Evolutionary conservation across 2,329 filamentous ascomycete species (phyloP), one percentile per base, ranked within the genome.

Genomic region (Hymenoscyphus infarciens): DNA sequence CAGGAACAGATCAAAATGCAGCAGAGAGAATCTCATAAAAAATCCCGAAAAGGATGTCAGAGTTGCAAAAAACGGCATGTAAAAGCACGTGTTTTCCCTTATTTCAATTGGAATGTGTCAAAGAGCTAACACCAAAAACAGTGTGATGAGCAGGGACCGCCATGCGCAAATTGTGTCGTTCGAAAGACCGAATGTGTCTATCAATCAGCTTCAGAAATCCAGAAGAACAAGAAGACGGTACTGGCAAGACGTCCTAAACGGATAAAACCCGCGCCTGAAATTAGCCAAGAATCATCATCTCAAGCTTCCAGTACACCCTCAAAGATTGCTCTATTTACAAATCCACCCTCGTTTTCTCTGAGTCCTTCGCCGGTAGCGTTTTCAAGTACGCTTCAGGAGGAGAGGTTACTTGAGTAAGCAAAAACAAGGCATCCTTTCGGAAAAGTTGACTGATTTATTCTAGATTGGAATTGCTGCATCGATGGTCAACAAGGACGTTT

Each of bases 401-500:
- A 49, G 19, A 49, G 45, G n/a, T 13, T 49, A 49, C 45, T 49
- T 2, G 45, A 49, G 45, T 49, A 49, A 49, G 45, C 45, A 25
- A 22, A 22, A 11, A 11, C 19, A 10, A 3, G 3, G 10, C 8
- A n/a, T 49, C n/a, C 22, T 19, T 19, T 4, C 5, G 10, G 33
- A 35, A 35, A 19, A 22, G 8, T 2, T 3, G 42, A 55, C 42
- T 55, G 25, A 55, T 55, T 13, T 27, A 10, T 27, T 55, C 11
- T 33, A 49, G 57, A 22, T 45, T 62, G n/a, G 60, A 62, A 55
- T 33, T 62, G 5, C 57, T 62, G 55, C 60, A 62, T 25, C 60
- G 60, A 11, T 62, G 60, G 60, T 58, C 60, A 29, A 55, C 56
- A n/a, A 54, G 35, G 25, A 62, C 60, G 19, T 62, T 53, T 25